Percentiles rank a stretch among this genome's conserved stretches.
phyloP scores from a whole-genome alignment of 1,139 yeast species.

The Yamadazyma dendronema region DNA sequence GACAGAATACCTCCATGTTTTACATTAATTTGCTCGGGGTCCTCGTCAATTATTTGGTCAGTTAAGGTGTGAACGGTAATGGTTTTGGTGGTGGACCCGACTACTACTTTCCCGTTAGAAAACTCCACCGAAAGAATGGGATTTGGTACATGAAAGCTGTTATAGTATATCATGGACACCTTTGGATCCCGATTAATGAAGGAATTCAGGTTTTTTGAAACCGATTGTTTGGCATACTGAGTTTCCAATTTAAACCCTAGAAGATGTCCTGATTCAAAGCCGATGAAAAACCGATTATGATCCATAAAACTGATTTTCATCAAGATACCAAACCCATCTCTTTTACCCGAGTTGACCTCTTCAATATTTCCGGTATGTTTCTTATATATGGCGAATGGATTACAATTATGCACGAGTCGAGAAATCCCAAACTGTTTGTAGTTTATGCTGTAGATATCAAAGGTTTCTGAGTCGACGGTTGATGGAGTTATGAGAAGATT shows the following conservation, averaged over 20 bases:
- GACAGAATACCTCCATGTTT: constrained; percentile 24
- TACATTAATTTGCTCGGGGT: constrained; percentile 11
- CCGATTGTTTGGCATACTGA: not conserved
- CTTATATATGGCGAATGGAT: constrained; percentile 19
- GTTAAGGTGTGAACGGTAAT: constrained; percentile 28
- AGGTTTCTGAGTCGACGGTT: constrained; percentile 49
- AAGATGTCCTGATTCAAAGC: constrained; percentile 60
- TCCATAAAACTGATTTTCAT: constrained; percentile 46
- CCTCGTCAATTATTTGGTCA: constrained; percentile 8
- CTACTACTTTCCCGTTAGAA: constrained; percentile 24
- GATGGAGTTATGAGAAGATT: constrained; percentile 47
- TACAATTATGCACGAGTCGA: constrained; percentile 28
- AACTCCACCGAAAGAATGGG: constrained; percentile 46
- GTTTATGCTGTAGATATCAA: constrained; percentile 47
- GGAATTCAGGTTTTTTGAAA: constrained; percentile 1
- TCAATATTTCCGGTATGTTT: constrained; percentile 6
- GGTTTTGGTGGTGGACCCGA: constrained; percentile 44
- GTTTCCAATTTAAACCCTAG: constrained; percentile 22
- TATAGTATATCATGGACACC: constrained; percentile 19
- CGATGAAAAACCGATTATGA: constrained; percentile 37
- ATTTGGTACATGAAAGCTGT: constrained; percentile 44
- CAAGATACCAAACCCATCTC: constrained; percentile 51
- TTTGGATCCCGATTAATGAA: constrained; percentile 11
- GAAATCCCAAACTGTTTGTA: constrained; percentile 19
- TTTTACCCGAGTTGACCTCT: constrained; percentile 16